These are phyloP conservation scores for Exophiala calicioides DNA, from an alignment of 2,329 filamentous ascomycete genomes.

Conservation along the genomic window DNA sequence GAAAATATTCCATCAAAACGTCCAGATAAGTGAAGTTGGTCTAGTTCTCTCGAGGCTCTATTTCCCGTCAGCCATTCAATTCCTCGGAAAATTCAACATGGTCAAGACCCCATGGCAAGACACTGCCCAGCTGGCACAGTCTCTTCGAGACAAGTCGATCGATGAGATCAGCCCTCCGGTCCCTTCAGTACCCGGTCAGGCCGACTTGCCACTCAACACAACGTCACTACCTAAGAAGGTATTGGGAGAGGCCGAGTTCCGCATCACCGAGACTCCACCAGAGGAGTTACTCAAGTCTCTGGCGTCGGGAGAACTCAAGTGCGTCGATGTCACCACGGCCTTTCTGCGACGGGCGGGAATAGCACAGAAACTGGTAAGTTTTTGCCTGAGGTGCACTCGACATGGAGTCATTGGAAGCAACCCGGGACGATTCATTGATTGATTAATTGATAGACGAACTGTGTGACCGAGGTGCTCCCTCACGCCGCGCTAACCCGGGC, in stretches of 20 bases:
- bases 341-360: constrained; percentile 58
- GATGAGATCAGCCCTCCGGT: constrained; percentile 29
- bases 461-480: constrained; percentile 56
- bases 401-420: too few relatives aligned
- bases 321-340: constrained; percentile 39
- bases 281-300: constrained; percentile 46
- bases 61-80: not conserved
- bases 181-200: constrained; percentile 8
- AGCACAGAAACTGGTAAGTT: constrained; percentile 36
- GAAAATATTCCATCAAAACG: too few relatives aligned
- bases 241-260: constrained; percentile 50
- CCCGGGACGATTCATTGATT: too few relatives aligned
- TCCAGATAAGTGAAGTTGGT: too few relatives aligned
- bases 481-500: constrained; percentile 51
- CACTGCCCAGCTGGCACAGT: constrained; percentile 19
- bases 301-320: constrained; percentile 46
- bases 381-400: too few relatives aligned
- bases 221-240: constrained; percentile 48
- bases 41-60: too few relatives aligned
- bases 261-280: constrained; percentile 52
- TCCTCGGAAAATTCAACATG: constrained; percentile 7
- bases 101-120: constrained; percentile 24
- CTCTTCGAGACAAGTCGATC: constrained; percentile 29
- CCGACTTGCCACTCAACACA: constrained; percentile 35
- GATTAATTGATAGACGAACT: constrained; percentile 31